Base-by-base conservation (phyloP, 1,284 basidiomycete species). In the Rhodotorula sp. region DNA sequence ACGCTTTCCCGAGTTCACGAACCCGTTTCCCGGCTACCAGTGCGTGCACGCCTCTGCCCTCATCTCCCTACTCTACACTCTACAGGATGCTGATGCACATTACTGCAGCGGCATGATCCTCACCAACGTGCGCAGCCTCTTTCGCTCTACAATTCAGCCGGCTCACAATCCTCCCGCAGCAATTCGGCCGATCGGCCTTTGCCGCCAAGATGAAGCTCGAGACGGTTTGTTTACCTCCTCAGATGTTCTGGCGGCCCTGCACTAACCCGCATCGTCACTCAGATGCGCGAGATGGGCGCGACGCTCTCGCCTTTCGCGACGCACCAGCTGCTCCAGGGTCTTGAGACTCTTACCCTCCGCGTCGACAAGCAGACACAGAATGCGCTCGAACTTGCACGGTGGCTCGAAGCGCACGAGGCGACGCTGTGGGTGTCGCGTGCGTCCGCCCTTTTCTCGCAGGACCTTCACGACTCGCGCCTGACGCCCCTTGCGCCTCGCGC, bases 261-360 rank as follows among this genome's bases (percentile, higher is more conserved):
- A 9, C 51, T 53, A 17, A 53, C 19, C 29, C 29, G 7, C n/a
- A 13, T 6, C 19, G 1, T 7, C 13, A 1, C 19, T 3, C 29
- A 53, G 60, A 85, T 94, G 34, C 63, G 66, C 37, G 66, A 68
- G 64, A 61, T 61, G 61, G 41, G 29, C 50, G 54, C 32, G 19
- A 58, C 69, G 15, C 53, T 72, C 29, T 60, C 61, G 25, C 65
- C 66, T 21, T 64, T 64, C n/a, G 53, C 51, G 17, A 58, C 70
- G 3, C 51, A 32, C 37, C 39, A 56, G 44, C 55, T 72, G 27
- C 46, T 72, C 90, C 90, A 91, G 80, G 92, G 93, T 68, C 84
- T 94, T 56, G 92, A 95, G 83, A 95, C 93, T 4, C 87, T 95
- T 66, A 89, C 88, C 77, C 84, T 95, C 68, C 86, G 92, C 25